phyloP scores from a whole-genome alignment of 73 alveolate genomes.

The Paramecium sexaurelia region DNA sequence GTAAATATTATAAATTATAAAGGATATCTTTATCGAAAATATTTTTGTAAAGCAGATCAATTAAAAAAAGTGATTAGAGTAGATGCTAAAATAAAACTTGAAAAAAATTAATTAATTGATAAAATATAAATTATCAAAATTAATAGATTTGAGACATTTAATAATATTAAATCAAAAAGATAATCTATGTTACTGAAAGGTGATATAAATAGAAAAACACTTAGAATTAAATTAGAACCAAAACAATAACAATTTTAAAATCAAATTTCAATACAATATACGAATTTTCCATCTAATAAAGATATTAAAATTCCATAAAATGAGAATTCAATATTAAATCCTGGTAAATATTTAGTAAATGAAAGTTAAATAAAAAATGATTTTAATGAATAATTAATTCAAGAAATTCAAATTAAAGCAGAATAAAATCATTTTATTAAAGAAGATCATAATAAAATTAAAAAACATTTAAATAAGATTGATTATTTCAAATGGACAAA shows the following conservation, averaged over 20 bases:
- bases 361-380: neutral
- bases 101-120: neutral
- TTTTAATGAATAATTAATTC: neutral
- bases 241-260: neutral
- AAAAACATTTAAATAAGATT: neutral
- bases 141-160: conserved; percentile 5
- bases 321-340: neutral
- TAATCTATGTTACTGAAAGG: conserved; percentile 13
- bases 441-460: conserved; percentile 10
- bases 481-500: conserved; percentile 8
- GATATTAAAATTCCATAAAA: neutral
- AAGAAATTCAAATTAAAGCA: neutral
- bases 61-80: neutral
- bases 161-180: neutral
- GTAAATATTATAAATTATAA: neutral
- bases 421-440: neutral
- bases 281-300: neutral
- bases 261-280: neutral
- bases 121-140: neutral
- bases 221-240: neutral
- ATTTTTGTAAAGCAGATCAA: neutral
- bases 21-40: neutral
- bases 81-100: neutral
- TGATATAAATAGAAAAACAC: neutral
- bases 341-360: neutral